These are phyloP conservation scores for Floccularia luteovirens DNA, from an alignment of 768 basidiomycete genomes.

Conservation along the genomic window DNA sequence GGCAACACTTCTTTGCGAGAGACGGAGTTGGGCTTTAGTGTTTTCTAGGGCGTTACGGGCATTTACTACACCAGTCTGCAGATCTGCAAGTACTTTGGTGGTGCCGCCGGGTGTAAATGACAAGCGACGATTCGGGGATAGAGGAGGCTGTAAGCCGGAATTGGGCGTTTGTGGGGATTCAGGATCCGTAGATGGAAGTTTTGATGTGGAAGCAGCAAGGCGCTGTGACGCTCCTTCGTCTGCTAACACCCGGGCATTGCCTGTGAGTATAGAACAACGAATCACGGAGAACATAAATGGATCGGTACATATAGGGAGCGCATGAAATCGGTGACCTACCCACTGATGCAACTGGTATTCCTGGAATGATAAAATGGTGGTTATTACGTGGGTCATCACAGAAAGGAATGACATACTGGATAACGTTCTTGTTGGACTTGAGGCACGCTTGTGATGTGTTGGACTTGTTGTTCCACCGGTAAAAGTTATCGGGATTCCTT, in stretches of 20 bases:
- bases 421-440: slow-evolving; percentile 71
- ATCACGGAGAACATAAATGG: slow-evolving; percentile 14
- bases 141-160: slow-evolving; percentile 38
- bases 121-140: slow-evolving; percentile 45
- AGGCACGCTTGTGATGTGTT: slow-evolving; percentile 38
- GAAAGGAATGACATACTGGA: slow-evolving; percentile 52
- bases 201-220: slow-evolving; percentile 16
- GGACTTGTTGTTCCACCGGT: slow-evolving; percentile 28
- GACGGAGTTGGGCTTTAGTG: slow-evolving; percentile 72
- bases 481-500: slow-evolving; percentile 66
- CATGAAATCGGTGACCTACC: slow-evolving; percentile 38
- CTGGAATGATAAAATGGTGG: slow-evolving; percentile 28
- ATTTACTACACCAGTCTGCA: slow-evolving; percentile 77
- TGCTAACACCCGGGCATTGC: slow-evolving; percentile 78
- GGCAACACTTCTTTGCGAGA: slow-evolving; percentile 79
- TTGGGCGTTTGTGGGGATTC: slow-evolving; percentile 21
- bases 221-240: slow-evolving; percentile 51
- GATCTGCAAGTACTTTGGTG: slow-evolving; percentile 81
- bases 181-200: slow-evolving; percentile 26
- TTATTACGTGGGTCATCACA: slow-evolving; percentile 8
- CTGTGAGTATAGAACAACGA: slow-evolving; percentile 30
- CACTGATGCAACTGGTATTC: slow-evolving; percentile 72
- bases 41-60: slow-evolving; percentile 80
- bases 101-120: slow-evolving; percentile 73
- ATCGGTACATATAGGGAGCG: slow-evolving; percentile 7